Evolutionary conservation across 169 alveolate genomes (phyloP).

Genomic region (Hammondia hammondi): DNA sequence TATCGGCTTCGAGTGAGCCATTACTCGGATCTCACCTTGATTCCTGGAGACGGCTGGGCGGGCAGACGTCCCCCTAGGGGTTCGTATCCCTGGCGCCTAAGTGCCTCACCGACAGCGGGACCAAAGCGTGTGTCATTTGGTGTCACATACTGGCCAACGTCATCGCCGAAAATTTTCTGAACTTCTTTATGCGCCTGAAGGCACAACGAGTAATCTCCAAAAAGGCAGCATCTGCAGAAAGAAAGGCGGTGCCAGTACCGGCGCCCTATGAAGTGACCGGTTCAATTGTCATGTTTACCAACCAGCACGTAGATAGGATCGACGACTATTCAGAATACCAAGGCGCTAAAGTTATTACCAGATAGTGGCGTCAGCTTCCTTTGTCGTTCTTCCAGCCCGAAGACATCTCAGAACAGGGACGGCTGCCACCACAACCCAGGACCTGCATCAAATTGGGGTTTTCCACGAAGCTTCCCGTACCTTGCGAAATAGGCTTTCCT

Average conservation of each 20-base stretch:
- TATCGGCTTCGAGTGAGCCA: no score
- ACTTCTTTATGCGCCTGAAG: constrained; percentile 21
- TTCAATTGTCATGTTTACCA: no score
- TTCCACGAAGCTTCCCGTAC: neutral
- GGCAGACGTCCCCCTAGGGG: constrained; percentile 24
- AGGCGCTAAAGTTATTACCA: no score
- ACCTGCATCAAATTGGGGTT: no score
- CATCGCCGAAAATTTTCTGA: neutral
- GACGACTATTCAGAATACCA: no score
- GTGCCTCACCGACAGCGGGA: neutral
- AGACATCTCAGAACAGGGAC: no score
- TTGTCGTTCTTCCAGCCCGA: no score
- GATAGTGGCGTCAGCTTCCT: no score
- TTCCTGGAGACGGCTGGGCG: neutral
- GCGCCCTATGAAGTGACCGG: no score
- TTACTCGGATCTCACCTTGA: neutral
- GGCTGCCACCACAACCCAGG: no score
- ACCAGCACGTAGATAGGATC: no score
- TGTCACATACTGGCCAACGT: neutral
- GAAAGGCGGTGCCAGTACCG: neutral
- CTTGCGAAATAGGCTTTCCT: constrained; percentile 55
- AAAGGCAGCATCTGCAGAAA: neutral
- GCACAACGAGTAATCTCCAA: neutral
- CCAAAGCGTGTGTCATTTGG: constrained; percentile 12
- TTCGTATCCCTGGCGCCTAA: constrained; percentile 8